A percentile compares a stretch with the other conserved stretches of the same genome.
phyloP scores from a whole-genome alignment of 2,329 filamentous ascomycete genomes.

The Xylariaceae sp. region DNA sequence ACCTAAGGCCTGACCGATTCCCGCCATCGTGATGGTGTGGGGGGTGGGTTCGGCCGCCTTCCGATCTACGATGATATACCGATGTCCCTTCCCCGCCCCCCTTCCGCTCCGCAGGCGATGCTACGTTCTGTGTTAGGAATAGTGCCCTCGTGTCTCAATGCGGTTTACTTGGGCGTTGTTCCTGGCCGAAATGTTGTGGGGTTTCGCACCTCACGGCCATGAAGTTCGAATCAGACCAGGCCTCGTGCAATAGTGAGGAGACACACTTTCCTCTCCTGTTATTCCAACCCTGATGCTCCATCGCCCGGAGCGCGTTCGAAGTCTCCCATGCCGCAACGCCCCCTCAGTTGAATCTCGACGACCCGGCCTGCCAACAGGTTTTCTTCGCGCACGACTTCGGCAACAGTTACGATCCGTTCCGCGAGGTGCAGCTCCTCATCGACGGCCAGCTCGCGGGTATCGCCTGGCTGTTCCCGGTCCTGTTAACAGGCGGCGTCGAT shows the following conservation, averaged over 20 bases:
- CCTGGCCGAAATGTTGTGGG: background rate
- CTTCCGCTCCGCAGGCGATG: conserved; percentile 20
- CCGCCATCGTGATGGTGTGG: background rate
- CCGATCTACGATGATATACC: conserved; percentile 1
- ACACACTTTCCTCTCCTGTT: background rate
- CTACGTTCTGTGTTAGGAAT: conserved; percentile 16
- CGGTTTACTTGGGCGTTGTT: background rate
- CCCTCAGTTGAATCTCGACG: conserved; percentile 24
- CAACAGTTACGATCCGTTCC: conserved; percentile 55
- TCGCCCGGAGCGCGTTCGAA: conserved; percentile 17
- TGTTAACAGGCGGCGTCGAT: conserved; percentile 70
- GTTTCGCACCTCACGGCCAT: background rate
- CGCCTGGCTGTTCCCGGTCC: conserved; percentile 69
- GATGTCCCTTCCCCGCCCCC: background rate
- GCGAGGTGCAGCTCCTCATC: conserved; percentile 67
- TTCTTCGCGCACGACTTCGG: conserved; percentile 32
- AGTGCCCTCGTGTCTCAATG: background rate
- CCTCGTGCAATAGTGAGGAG: no score
- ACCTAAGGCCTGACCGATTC: background rate
- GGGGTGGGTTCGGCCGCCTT: background rate
- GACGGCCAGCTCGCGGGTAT: conserved; percentile 65
- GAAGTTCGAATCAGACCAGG: no score
- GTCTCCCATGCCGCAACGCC: conserved; percentile 35
- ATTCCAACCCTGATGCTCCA: conserved; percentile 2
- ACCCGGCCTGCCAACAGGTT: conserved; percentile 26